These are phyloP conservation scores for Brassica hybrid DNA, from an alignment of 441 rosid genomes.

Conservation along the genomic window DNA sequence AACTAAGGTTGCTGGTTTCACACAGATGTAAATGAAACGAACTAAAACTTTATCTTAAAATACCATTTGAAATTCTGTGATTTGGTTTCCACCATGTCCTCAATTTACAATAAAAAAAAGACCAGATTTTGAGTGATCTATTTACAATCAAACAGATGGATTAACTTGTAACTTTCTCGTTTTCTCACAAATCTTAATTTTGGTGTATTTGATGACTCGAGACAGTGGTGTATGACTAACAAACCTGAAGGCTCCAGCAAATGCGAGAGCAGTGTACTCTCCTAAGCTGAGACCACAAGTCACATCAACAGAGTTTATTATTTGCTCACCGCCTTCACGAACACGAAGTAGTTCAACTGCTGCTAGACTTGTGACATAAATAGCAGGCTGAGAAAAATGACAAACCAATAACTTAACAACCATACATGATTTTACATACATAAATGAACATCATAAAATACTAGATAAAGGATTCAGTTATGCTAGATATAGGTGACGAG, in stretches of 20 bases:
- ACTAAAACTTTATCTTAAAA: neutral
- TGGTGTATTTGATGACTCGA: too few species aligned
- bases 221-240: slow-evolving; percentile 16
- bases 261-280: slow-evolving; percentile 96
- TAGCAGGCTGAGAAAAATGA: slow-evolving; percentile 78
- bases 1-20: neutral
- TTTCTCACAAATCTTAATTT: too few species aligned
- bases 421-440: neutral
- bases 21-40: neutral
- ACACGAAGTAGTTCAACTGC: slow-evolving; percentile 82
- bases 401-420: neutral
- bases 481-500: neutral
- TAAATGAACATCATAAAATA: neutral
- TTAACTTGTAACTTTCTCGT: too few species aligned
- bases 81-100: neutral
- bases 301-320: slow-evolving; percentile 90
- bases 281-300: slow-evolving; percentile 98
- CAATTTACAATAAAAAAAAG: too few species aligned
- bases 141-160: too few species aligned
- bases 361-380: slow-evolving; percentile 40
- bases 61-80: neutral
- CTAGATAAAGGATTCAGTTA: neutral
- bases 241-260: slow-evolving; percentile 96
- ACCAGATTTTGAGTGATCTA: too few species aligned
- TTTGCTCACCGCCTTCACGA: slow-evolving; percentile 84